Evolutionary conservation across 257 asterid species (phyloP).

Genomic region (Thymus mandschuricus): DNA sequence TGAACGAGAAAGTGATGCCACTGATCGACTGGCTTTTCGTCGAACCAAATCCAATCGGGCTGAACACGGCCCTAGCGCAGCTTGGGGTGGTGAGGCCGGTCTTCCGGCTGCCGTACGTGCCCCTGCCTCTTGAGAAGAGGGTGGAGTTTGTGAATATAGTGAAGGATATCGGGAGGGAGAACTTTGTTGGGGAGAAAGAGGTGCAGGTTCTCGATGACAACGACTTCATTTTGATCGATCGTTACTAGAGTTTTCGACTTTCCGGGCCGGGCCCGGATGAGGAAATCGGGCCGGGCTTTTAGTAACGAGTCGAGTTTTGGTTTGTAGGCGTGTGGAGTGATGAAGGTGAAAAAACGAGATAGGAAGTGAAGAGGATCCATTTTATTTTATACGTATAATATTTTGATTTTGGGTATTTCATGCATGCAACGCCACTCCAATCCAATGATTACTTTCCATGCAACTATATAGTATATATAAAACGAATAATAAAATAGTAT

Average conservation of each 20-base stretch:
- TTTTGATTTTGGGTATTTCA: too few species aligned
- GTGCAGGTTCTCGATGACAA: conserved; percentile 69
- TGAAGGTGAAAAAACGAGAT: too few species aligned
- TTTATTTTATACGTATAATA: too few species aligned
- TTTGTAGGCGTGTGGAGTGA: too few species aligned
- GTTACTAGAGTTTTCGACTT: conserved; percentile 46
- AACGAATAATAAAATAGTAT: too few species aligned
- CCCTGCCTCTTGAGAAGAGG: conserved; percentile 72
- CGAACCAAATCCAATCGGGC: conserved; percentile 78
- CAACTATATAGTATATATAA: too few species aligned
- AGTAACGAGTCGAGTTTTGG: too few species aligned
- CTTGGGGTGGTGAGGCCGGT: conserved; percentile 86
- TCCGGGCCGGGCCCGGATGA: too few species aligned
- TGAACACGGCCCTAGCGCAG: conserved; percentile 89
- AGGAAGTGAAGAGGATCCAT: too few species aligned
- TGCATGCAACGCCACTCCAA: too few species aligned
- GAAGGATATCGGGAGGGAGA: conserved; percentile 71
- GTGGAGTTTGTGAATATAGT: conserved; percentile 78
- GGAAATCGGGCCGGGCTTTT: too few species aligned
- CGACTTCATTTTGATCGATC: conserved; percentile 70
- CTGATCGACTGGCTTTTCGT: conserved; percentile 68
- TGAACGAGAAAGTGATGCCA: conserved; percentile 64
- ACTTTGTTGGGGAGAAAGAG: conserved; percentile 72
- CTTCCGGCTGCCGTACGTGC: conserved; percentile 78
- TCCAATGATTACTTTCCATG: too few species aligned